Evolutionary conservation across 2,329 filamentous ascomycete species (phyloP).

Genomic region (Talaromyces pinophilus): DNA sequence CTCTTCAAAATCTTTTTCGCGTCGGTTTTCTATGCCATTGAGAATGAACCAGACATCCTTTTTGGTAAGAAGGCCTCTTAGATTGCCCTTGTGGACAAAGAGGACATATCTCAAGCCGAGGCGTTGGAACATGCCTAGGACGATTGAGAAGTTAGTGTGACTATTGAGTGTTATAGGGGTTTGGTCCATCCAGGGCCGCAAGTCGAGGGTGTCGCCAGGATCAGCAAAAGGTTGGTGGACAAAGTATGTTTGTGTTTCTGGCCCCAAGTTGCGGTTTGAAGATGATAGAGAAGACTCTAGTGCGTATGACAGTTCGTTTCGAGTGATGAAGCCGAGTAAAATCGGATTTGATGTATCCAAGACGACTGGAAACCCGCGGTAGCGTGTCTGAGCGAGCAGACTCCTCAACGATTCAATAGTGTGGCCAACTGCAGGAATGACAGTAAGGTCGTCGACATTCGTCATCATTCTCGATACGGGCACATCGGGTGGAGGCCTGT

Average conservation of each 20-base stretch:
- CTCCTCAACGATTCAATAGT: constrained; percentile 74
- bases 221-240: constrained; percentile 79
- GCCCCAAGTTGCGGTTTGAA: constrained; percentile 57
- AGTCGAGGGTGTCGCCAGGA: constrained; percentile 74
- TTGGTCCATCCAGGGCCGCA: constrained; percentile 98
- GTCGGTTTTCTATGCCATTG: constrained; percentile 67
- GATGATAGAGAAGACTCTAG: constrained; percentile 59
- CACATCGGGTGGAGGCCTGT: constrained; percentile 75
- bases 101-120: constrained; percentile 87
- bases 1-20: constrained; percentile 35
- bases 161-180: constrained; percentile 88
- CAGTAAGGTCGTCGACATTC: constrained; percentile 81
- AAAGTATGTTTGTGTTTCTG: constrained; percentile 80
- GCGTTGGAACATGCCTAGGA: constrained; percentile 90
- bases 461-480: constrained; percentile 91
- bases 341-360: constrained; percentile 73
- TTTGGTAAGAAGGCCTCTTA: constrained; percentile 89
- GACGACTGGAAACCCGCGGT: constrained; percentile 90
- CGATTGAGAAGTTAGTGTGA: constrained; percentile 75
- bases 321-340: constrained; percentile 89
- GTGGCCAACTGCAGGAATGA: constrained; percentile 83
- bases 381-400: constrained; percentile 71
- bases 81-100: constrained; percentile 76
- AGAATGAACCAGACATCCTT: constrained; percentile 96
- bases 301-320: constrained; percentile 83